Evolutionary conservation across 768 basidiomycete species (phyloP).

Genomic region (Leccinum imitatum): DNA sequence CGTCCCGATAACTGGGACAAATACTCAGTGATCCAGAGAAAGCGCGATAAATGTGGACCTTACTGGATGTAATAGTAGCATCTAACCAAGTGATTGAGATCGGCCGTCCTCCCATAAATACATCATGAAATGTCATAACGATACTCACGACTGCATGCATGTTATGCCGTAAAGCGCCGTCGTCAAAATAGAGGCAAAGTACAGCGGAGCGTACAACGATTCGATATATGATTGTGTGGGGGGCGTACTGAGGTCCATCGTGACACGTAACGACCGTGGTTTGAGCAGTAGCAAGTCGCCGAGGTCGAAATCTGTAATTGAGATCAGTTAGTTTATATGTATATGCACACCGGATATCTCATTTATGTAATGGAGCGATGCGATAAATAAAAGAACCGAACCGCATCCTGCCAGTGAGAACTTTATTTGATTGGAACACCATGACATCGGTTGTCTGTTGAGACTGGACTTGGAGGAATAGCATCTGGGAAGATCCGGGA

Average conservation of each 20-base stretch:
- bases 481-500: no score
- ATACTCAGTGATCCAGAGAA: background rate
- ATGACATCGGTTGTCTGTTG: background rate
- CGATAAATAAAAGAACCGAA: background rate
- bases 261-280: background rate
- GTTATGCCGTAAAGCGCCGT: background rate
- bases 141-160: background rate
- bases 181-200: background rate
- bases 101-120: background rate
- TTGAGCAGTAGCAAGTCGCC: background rate
- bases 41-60: background rate
- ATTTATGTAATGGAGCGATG: background rate
- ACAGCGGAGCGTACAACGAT: background rate
- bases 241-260: background rate
- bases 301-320: background rate
- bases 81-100: background rate
- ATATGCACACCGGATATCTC: background rate
- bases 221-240: background rate
- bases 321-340: background rate
- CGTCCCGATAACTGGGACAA: constrained; percentile 6
- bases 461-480: no score
- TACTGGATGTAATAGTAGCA: constrained; percentile 5
- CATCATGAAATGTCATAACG: background rate
- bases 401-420: background rate
- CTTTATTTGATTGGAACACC: background rate